These are phyloP conservation scores for Podosphaera aphanis DNA, from an alignment of 2,329 filamentous ascomycete species.

Conservation along the genomic window DNA sequence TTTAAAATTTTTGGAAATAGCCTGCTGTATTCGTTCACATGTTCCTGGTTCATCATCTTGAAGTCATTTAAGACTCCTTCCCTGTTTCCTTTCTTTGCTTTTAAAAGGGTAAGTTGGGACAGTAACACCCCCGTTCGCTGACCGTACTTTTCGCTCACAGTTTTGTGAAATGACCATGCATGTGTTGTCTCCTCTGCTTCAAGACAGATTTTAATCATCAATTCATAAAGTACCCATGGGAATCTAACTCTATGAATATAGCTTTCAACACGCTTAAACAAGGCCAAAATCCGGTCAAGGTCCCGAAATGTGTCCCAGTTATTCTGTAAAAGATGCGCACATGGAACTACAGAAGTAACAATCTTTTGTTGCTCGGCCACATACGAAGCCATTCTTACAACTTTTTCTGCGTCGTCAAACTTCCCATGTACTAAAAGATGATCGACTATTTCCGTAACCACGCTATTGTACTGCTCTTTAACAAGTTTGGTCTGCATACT, in stretches of 20 bases:
- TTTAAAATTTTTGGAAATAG: conserved; percentile 14
- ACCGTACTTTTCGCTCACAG: conserved; percentile 5
- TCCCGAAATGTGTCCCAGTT: conserved; percentile 12
- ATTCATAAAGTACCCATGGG: conserved; percentile 11
- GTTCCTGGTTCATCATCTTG: conserved; percentile 2
- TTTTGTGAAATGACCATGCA: conserved; percentile 4
- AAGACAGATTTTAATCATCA: conserved; percentile 15
- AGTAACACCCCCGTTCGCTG: conserved; percentile 6
- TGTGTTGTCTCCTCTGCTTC: conserved; percentile 10
- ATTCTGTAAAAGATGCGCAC: conserved; percentile 11
- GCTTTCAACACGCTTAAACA: conserved; percentile 11
- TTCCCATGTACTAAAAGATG: neutral
- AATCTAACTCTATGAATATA: conserved; percentile 3
- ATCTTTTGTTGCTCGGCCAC: conserved; percentile 8
- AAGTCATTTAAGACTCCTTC: conserved; percentile 11
- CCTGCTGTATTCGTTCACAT: conserved; percentile 5
- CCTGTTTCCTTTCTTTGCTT: conserved; percentile 14
- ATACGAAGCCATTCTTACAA: conserved; percentile 6
- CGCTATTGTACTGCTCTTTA: neutral
- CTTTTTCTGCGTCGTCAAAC: conserved; percentile 8
- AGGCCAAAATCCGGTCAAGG: conserved; percentile 7
- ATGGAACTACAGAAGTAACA: conserved; percentile 6
- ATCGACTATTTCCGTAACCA: neutral
- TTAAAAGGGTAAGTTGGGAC: conserved; percentile 8
- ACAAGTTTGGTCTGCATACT: neutral